Conservation (phyloP, 768 basidiomycete species). For the Collybia mongolica region DNA sequence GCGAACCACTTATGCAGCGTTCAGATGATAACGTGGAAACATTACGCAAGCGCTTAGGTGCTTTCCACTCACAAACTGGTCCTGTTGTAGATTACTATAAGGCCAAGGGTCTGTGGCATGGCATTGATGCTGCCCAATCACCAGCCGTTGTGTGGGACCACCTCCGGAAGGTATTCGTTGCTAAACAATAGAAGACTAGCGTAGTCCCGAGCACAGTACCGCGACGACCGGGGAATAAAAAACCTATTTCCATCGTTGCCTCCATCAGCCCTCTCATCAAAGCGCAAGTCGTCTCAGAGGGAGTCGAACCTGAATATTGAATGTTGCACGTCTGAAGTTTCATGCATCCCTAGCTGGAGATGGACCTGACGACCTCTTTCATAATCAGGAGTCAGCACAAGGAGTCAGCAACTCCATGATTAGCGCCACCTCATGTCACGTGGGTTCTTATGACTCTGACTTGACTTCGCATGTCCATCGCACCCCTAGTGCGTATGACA, state of each 20-base stretch:
- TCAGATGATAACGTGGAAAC: constrained; percentile 98
- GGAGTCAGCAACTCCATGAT: no score
- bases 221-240: neutral
- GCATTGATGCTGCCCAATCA: constrained; percentile 91
- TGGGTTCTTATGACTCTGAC: no score
- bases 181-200: constrained; percentile 37
- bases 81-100: constrained; percentile 98
- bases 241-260: neutral
- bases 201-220: constrained; percentile 9
- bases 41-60: constrained; percentile 79
- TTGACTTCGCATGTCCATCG: no score
- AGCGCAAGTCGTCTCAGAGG: neutral
- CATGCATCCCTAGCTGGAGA: no score
- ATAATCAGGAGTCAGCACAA: no score
- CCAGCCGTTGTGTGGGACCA: constrained; percentile 92
- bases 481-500: no score
- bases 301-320: no score
- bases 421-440: no score
- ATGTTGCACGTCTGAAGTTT: no score
- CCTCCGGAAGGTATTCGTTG: constrained; percentile 62
- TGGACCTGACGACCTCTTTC: no score
- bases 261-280: neutral
- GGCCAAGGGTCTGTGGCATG: constrained; percentile 83
- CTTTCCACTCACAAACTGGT: constrained; percentile 93
- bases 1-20: constrained; percentile 94